Evolutionary conservation across 345 rosid genomes (phyloP).

Genomic region (Sisymbrium irio): DNA sequence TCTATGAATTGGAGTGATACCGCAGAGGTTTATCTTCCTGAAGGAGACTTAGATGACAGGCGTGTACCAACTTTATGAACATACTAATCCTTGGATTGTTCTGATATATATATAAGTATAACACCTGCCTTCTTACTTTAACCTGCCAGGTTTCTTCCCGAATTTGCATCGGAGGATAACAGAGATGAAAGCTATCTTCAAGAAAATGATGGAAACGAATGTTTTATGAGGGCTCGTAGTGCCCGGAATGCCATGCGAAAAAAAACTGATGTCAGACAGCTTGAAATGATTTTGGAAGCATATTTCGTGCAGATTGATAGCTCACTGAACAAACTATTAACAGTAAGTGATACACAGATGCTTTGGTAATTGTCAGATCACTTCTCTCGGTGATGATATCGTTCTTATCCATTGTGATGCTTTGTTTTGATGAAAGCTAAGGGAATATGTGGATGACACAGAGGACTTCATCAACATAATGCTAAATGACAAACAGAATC

Average conservation of each 20-base stretch:
- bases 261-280: conserved; percentile 75
- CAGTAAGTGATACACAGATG: conserved; percentile 46
- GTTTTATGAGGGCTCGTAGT: too few species aligned
- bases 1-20: conserved; percentile 54
- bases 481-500: conserved; percentile 91
- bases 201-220: neutral
- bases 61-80: conserved; percentile 8
- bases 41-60: conserved; percentile 59
- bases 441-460: conserved; percentile 91
- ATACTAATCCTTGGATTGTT: neutral
- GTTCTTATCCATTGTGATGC: conserved; percentile 2
- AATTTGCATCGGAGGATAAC: conserved; percentile 29
- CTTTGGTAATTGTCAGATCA: neutral
- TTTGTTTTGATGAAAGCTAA: conserved; percentile 47
- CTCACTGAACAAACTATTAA: conserved; percentile 77
- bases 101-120: neutral
- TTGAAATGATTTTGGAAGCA: conserved; percentile 96
- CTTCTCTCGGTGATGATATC: neutral
- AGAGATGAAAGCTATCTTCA: conserved; percentile 14
- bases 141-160: conserved; percentile 47
- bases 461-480: conserved; percentile 92
- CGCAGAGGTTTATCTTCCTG: conserved; percentile 49
- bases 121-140: conserved; percentile 12
- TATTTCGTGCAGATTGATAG: conserved; percentile 93
- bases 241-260: conserved; percentile 60